Evolutionary conservation across 139 green algal species (phyloP).

Genomic region (Chlorella vulgaris): DNA sequence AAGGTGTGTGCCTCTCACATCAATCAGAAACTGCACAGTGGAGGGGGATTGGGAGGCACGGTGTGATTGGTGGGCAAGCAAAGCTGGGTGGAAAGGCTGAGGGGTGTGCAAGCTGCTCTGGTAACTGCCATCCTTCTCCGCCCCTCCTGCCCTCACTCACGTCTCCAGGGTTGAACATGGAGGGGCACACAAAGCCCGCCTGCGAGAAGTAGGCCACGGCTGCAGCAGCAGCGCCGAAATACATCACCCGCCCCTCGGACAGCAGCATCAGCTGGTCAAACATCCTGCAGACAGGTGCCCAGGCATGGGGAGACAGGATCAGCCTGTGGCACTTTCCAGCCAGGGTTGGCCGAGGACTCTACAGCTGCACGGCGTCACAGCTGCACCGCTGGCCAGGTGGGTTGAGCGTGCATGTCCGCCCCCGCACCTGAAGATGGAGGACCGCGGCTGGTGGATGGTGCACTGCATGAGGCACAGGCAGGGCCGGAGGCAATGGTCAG

Average conservation of each 20-base stretch:
- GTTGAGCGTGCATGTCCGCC: too few relatives aligned
- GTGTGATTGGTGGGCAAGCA: too few relatives aligned
- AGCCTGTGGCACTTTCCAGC: not conserved
- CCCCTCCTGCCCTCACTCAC: too few relatives aligned
- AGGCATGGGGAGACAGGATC: not conserved
- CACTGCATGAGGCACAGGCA: not conserved
- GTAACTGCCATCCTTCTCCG: too few relatives aligned
- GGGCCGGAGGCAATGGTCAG: not conserved
- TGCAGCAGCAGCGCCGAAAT: conserved; percentile 30
- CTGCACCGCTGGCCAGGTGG: too few relatives aligned
- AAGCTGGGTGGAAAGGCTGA: too few relatives aligned
- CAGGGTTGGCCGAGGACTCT: too few relatives aligned
- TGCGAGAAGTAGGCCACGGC: conserved; percentile 40
- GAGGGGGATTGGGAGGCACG: too few relatives aligned
- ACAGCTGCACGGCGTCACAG: too few relatives aligned
- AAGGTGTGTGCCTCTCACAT: too few relatives aligned
- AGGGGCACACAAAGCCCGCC: conserved; percentile 17
- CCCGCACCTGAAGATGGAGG: conserved; percentile 45
- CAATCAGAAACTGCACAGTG: too few relatives aligned
- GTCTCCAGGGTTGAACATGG: conserved; percentile 7
- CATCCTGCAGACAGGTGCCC: conserved; percentile 24
- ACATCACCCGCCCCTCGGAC: conserved; percentile 46
- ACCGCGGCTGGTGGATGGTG: conserved; percentile 60
- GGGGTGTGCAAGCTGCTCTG: too few relatives aligned
- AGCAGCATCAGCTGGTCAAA: conserved; percentile 60